Evolutionary conservation across 306 rosid species (phyloP), one percentile per base, ranked within the genome.

Genomic region (Cyamopsis tetragonoloba): DNA sequence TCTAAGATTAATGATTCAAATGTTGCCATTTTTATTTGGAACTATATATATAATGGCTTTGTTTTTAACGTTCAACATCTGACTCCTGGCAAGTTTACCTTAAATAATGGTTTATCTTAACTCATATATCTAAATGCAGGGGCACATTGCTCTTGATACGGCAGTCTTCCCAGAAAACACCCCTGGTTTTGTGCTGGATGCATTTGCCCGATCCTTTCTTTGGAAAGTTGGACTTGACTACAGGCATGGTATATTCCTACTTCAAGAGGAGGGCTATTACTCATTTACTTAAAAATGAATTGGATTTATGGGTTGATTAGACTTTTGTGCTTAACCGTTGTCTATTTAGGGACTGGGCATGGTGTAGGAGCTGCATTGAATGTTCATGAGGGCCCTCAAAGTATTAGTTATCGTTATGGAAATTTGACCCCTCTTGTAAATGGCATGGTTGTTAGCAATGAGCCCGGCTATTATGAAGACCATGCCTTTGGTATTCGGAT

Each of bases 141-240:
- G 97, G 26, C 99, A 93, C 80, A 85, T 89, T 80, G 87, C 98
- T 70, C 82, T 93, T 75, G 98, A 89, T 86, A 87, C 69, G 75
- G 75, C 93, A 23, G 96, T 89, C 51, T 93, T 89, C 76, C 98
- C 96, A 42, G 95, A 93, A 82, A 74, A 82, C 70, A 89, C 92
- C 43, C 95, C 99, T 4, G 97, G 99, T 75, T 93, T 93, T 79
- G 95, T 90, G 62, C 78, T 93, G 75, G 97, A 93, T 84, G 96
- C 88, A 72, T 93, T 93, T 81, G 97, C 97, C 50, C 97, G 97
- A 13, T 84, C 98, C 41, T 88, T 69, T 80, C 96, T 93, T 38
- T 93, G 99, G 99, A 90, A 90, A 81, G 82, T 83, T 63, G 99
- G 99, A 39, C 99, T 90, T 80, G 99, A 89, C 88, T 93, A 90